Conservation (phyloP, 164 flowering plant species). For the Sextonia rubra region DNA sequence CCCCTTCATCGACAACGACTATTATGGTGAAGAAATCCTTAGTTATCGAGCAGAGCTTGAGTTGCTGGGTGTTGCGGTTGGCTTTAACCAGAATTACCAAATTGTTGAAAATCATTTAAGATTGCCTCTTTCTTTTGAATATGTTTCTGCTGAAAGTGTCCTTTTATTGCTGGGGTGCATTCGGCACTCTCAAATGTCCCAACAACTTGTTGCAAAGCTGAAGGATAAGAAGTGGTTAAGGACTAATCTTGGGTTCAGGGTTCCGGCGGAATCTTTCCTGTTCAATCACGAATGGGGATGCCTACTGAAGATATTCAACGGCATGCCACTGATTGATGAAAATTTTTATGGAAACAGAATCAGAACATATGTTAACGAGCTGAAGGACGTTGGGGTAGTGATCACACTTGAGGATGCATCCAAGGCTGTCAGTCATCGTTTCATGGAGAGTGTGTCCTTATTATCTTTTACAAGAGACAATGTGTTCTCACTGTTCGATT, state of each 20-base stretch:
- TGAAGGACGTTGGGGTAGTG: constrained; percentile 35
- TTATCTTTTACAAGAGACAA: constrained; percentile 27
- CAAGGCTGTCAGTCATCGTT: constrained; percentile 27
- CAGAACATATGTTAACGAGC: constrained; percentile 22
- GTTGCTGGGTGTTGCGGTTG: constrained; percentile 51
- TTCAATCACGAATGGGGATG: constrained; percentile 35
- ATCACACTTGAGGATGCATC: constrained; percentile 48
- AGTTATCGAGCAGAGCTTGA: constrained; percentile 40
- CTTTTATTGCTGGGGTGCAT: constrained; percentile 41
- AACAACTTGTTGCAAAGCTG: constrained; percentile 7
- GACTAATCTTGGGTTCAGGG: constrained; percentile 40
- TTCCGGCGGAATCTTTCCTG: constrained; percentile 45
- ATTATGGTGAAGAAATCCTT: constrained; percentile 45
- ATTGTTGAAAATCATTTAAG: constrained; percentile 35
- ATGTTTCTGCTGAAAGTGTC: constrained; percentile 25
- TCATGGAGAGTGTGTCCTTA: constrained; percentile 30
- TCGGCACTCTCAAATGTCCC: constrained; percentile 9
- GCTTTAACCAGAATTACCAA: constrained; percentile 28
- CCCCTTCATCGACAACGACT: constrained; percentile 43
- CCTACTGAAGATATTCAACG: constrained; percentile 1
- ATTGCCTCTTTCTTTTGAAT: constrained; percentile 16
- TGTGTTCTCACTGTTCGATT: constrained; percentile 35
- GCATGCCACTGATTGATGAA: constrained; percentile 38
- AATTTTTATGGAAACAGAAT: constrained; percentile 33
- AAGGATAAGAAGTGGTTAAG: constrained; percentile 38